These are phyloP conservation scores for Penicillium sp. DNA, from an alignment of 2,329 filamentous ascomycete species.

Conservation along the genomic window DNA sequence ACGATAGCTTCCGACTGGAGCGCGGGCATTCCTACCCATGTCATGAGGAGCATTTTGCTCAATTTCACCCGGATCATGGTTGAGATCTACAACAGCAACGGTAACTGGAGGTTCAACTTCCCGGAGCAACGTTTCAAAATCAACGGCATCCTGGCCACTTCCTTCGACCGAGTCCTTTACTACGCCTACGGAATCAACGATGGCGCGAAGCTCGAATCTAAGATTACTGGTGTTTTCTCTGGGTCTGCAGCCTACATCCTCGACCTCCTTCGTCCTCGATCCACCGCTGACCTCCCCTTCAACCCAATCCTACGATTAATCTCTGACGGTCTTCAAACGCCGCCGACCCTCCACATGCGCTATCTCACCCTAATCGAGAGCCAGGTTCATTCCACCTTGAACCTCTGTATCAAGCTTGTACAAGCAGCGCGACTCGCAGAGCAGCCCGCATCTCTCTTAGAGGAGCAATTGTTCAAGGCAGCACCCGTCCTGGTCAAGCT, in stretches of 20 bases:
- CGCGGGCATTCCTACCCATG: constrained; percentile 75
- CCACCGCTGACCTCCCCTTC: constrained; percentile 70
- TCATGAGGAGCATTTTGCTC: constrained; percentile 70
- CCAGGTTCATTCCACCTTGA: constrained; percentile 67
- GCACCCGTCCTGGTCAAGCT: constrained; percentile 75
- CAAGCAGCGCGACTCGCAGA: constrained; percentile 67
- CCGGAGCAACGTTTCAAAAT: constrained; percentile 70
- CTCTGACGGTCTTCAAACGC: constrained; percentile 60
- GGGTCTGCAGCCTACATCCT: constrained; percentile 75
- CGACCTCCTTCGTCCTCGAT: constrained; percentile 72
- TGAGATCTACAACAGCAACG: constrained; percentile 82
- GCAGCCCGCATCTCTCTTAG: constrained; percentile 65
- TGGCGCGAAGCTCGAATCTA: constrained; percentile 47
- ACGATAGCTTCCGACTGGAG: constrained; percentile 52
- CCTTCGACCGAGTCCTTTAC: constrained; percentile 71
- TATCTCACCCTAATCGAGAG: constrained; percentile 58
- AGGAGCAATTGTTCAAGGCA: constrained; percentile 78
- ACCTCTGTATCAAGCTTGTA: constrained; percentile 70
- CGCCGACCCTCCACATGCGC: constrained; percentile 64
- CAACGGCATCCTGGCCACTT: constrained; percentile 65
- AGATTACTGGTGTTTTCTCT: constrained; percentile 65
- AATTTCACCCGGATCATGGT: constrained; percentile 75
- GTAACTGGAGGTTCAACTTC: constrained; percentile 79
- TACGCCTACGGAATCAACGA: constrained; percentile 77
- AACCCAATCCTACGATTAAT: constrained; percentile 75